Evolutionary conservation across 129 eudicot species (phyloP).

Genomic region (Centaurea solstitialis): DNA sequence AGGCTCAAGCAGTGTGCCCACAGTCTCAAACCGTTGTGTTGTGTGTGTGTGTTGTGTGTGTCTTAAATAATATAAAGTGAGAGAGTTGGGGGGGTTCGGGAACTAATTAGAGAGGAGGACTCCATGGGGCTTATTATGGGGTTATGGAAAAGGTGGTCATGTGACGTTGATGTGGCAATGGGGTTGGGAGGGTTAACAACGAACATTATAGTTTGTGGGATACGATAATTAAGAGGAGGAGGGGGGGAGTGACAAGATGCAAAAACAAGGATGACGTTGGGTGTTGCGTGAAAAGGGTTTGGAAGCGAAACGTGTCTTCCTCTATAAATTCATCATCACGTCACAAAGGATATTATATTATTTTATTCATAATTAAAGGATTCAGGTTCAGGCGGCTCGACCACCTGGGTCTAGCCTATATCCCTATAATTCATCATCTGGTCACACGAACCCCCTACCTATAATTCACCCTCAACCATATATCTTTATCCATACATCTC

Average conservation of each 20-base stretch:
- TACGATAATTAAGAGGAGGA: constrained; percentile 13
- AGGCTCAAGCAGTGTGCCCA: too few relatives aligned
- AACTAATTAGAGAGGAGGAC: too few relatives aligned
- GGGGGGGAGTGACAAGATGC: constrained; percentile 27
- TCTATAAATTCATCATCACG: constrained; percentile 24
- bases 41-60: too few relatives aligned
- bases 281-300: constrained; percentile 15
- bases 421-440: background rate
- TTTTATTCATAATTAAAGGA: background rate
- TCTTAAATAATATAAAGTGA: too few relatives aligned
- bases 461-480: too few relatives aligned
- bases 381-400: constrained; percentile 27
- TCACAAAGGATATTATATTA: constrained; percentile 21
- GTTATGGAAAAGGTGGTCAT: too few relatives aligned
- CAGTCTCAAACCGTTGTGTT: too few relatives aligned
- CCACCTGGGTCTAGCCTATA: background rate
- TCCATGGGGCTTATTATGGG: too few relatives aligned
- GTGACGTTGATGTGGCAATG: too few relatives aligned
- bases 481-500: constrained; percentile 36
- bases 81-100: too few relatives aligned
- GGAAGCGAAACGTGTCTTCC: constrained; percentile 19
- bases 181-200: too few relatives aligned
- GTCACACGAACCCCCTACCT: constrained; percentile 10
- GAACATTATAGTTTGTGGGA: background rate
- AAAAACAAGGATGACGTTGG: constrained; percentile 27